Percentiles rank a stretch among this genome's conserved stretches.
These are phyloP conservation scores for Claviceps sp. DNA, from an alignment of 2,329 filamentous ascomycete species.

Conservation along the genomic window DNA sequence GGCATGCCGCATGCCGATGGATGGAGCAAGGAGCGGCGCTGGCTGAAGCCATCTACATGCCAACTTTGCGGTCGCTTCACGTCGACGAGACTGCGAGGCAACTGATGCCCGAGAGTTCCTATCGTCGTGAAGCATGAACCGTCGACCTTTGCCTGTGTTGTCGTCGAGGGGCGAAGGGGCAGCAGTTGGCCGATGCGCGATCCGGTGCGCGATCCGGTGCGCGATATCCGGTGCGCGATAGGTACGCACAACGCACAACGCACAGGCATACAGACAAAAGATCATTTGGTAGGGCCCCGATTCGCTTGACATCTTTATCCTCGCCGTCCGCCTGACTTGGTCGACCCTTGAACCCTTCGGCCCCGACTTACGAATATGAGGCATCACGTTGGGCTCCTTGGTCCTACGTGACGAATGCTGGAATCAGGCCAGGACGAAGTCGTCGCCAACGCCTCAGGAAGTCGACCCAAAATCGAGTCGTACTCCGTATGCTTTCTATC, in stretches of 20 bases:
- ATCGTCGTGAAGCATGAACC: background rate
- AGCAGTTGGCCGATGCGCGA: conserved; percentile 1
- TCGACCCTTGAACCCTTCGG: background rate
- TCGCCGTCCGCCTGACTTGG: background rate
- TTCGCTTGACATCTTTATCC: background rate
- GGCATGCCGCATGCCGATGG: background rate
- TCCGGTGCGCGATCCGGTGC: background rate
- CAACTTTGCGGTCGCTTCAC: background rate
- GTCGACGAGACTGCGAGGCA: background rate
- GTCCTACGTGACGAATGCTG: background rate
- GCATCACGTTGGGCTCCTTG: background rate
- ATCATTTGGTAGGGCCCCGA: background rate
- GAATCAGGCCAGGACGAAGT: background rate
- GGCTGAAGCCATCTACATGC: background rate
- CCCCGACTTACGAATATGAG: background rate
- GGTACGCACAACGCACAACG: background rate
- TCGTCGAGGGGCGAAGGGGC: background rate
- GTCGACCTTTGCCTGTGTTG: background rate
- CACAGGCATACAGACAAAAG: background rate
- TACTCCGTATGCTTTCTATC: background rate
- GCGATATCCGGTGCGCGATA: background rate
- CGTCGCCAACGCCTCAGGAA: too few species aligned
- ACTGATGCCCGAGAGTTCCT: background rate
- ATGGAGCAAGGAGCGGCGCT: background rate
- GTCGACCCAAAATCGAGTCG: background rate